Base-by-base conservation (phyloP, 805 yeast species). In the Kodamaea nitidulidarum region DNA sequence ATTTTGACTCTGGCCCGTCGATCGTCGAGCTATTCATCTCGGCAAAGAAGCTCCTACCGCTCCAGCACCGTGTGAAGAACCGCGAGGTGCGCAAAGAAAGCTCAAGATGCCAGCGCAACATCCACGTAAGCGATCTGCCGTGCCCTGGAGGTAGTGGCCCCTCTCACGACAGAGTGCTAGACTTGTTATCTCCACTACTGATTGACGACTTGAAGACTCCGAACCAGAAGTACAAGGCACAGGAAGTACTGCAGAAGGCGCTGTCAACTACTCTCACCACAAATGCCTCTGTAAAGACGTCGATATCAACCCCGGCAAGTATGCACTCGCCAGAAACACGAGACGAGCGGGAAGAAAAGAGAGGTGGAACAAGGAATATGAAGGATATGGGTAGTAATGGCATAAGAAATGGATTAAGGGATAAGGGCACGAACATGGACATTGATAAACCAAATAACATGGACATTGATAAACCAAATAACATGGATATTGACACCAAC, bases 11-110 rank as follows among this genome's bases (percentile, higher is more conserved):
- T 15, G 50, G 48, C n/a, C 73, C 73, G 10, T 60, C 71, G 7
- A 64, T 68, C 15, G 54, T 57, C 45, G 73, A 68, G 46, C 63
- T 68, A 26, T 66, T 67, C 44, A 47, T 58, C 49, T 67, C 70
- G 21, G 74, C 72, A 7, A 65, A 61, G 43, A 63, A 60, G 40
- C 52, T 68, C 21, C 50, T 68, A 34, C 52, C 65, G 14, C 54
- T 68, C 30, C 68, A 67, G 41, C 58, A 65, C 4, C 47, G 74
- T 33, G 64, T 67, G 18, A 67, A 63, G 40, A 66, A 68, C 47
- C 51, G 72, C 31, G 63, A 60, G 29, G 40, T 60, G 7, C 49
- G 74, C 14, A 65, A 64, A 43, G 64, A 62, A n/a, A 56, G 45
- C 39, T 40, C 51, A 21, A 52, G 52, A 28, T 39, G 50, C 15